Conservation (phyloP, 139 green algal genomes). For the Chlamydomonas applanata region DNA sequence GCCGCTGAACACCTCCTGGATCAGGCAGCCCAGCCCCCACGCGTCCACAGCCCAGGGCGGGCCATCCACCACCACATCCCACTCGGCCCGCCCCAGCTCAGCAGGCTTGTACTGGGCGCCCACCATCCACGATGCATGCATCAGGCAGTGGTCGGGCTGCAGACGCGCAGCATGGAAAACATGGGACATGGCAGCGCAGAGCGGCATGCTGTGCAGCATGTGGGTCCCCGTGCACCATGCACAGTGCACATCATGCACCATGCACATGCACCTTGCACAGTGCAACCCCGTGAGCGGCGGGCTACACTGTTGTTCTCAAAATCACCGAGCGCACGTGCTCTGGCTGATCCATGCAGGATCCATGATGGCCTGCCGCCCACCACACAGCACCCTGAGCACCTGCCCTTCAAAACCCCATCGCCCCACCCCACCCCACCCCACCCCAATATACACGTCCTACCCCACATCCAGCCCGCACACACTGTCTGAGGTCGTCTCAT, state of each 20-base stretch:
- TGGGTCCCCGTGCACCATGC: background rate
- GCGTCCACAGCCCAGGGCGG: slow-evolving; percentile 94
- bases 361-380: too few species aligned
- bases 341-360: too few species aligned
- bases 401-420: too few species aligned
- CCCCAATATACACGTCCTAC: too few species aligned
- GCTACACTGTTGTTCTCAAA: too few species aligned
- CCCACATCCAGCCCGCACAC: too few species aligned
- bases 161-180: background rate
- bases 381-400: too few species aligned
- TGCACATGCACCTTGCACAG: too few species aligned
- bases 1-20: slow-evolving; percentile 79
- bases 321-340: too few species aligned
- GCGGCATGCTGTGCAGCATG: background rate
- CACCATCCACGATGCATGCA: slow-evolving; percentile 58
- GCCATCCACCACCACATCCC: slow-evolving; percentile 60
- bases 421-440: too few species aligned
- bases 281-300: too few species aligned
- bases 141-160: slow-evolving; percentile 7
- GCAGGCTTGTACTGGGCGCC: slow-evolving; percentile 85
- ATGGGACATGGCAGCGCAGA: background rate
- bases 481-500: too few species aligned
- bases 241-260: background rate
- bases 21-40: slow-evolving; percentile 97
- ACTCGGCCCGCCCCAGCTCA: slow-evolving; percentile 85